A percentile compares a stretch with the other conserved stretches of the same genome.
These are phyloP conservation scores for Penicillium sp. DNA, from an alignment of 2,329 filamentous ascomycete genomes.

Conservation along the genomic window DNA sequence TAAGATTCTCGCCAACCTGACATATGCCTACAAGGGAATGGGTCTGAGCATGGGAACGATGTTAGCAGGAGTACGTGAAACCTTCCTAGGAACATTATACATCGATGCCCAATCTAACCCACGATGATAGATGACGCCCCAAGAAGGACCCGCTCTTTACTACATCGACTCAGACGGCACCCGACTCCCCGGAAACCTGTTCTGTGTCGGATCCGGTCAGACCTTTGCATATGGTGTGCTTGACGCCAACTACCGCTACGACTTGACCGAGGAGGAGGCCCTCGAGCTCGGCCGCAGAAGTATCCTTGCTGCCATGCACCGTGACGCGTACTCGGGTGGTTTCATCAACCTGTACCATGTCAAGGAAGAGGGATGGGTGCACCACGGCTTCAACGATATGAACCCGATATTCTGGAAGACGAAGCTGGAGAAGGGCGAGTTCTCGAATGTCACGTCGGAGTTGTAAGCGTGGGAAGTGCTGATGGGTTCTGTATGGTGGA, in stretches of 20 bases:
- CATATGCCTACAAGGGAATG: constrained; percentile 98
- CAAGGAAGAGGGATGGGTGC: constrained; percentile 97
- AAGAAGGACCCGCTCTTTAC: constrained; percentile 94
- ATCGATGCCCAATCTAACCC: too few species aligned
- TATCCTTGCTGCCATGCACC: constrained; percentile 90
- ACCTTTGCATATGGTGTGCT: constrained; percentile 98
- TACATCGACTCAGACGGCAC: constrained; percentile 98
- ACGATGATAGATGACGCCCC: constrained; percentile 51
- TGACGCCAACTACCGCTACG: constrained; percentile 88
- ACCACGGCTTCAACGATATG: constrained; percentile 95
- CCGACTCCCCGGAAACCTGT: constrained; percentile 81
- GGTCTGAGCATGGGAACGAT: constrained; percentile 98
- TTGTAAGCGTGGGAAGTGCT: constrained; percentile 36
- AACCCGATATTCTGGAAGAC: constrained; percentile 99
- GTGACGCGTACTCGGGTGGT: constrained; percentile 96
- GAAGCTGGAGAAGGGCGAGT: constrained; percentile 96
- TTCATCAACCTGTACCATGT: constrained; percentile 99
- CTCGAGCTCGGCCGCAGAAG: constrained; percentile 82
- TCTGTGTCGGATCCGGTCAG: constrained; percentile 96
- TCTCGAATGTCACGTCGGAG: constrained; percentile 81
- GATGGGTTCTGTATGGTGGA: too few species aligned
- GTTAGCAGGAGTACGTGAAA: constrained; percentile 93
- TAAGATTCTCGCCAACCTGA: constrained; percentile 96
- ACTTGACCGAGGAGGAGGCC: constrained; percentile 76
- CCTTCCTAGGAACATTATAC: neutral